Evolutionary conservation across 768 basidiomycete genomes (phyloP).

Genomic region (Phanerochaete sordida): DNA sequence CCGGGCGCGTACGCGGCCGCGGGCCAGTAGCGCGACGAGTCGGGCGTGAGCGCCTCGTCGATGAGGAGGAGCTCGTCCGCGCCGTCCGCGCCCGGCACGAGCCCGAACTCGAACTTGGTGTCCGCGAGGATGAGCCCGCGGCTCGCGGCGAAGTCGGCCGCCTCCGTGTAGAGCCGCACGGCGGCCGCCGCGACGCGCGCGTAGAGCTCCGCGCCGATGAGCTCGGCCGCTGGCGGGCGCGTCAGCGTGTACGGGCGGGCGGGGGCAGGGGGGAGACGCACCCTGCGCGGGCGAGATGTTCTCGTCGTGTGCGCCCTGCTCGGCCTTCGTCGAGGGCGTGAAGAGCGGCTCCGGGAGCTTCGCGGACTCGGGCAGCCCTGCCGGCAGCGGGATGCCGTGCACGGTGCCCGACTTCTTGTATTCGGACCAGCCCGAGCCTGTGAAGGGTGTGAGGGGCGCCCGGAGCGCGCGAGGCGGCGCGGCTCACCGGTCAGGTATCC

Average conservation of each 20-base stretch:
- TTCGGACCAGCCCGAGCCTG: constrained; percentile 95
- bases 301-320: constrained; percentile 91
- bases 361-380: constrained; percentile 80
- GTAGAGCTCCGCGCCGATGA: constrained; percentile 68
- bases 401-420: constrained; percentile 87
- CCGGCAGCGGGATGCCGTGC: constrained; percentile 76
- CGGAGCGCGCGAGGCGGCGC: not conserved
- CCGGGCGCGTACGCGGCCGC: constrained; percentile 69
- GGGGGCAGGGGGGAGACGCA: constrained; percentile 30
- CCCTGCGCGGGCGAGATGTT: constrained; percentile 98
- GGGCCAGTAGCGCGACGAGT: constrained; percentile 98
- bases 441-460: not conserved
- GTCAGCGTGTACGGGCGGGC: no score
- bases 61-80: constrained; percentile 70
- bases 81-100: constrained; percentile 39
- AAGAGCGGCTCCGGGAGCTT: constrained; percentile 82
- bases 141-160: constrained; percentile 66
- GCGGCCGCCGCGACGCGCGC: constrained; percentile 55
- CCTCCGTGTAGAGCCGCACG: constrained; percentile 66
- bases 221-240: constrained; percentile 46
- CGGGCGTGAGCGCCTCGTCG: constrained; percentile 96
- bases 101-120: constrained; percentile 98
- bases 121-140: constrained; percentile 93
- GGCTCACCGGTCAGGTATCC: constrained; percentile 91
- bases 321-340: constrained; percentile 97